Conservation (phyloP, 2,329 filamentous ascomycete species). For the Cladobotryum protrusum region DNA sequence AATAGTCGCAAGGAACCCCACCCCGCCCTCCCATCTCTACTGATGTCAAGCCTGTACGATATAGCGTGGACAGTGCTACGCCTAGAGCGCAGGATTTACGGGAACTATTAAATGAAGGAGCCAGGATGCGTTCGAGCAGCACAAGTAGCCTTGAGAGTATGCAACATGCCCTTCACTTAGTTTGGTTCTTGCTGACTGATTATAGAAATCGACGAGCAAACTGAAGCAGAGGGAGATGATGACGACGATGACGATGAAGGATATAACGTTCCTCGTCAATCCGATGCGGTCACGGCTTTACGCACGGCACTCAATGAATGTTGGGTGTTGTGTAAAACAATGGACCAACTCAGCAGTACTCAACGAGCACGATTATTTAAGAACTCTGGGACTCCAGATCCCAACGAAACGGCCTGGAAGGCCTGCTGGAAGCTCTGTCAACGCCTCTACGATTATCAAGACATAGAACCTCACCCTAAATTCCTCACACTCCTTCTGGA, state of each 20-base stretch:
- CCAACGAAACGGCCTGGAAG: conserved; percentile 85
- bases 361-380: conserved; percentile 75
- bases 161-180: conserved; percentile 17
- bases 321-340: conserved; percentile 89
- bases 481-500: conserved; percentile 73
- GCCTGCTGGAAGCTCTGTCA: conserved; percentile 92
- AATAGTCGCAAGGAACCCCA: conserved; percentile 25
- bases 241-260: conserved; percentile 41
- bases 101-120: conserved; percentile 57
- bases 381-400: conserved; percentile 65
- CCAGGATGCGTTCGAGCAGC: conserved; percentile 56
- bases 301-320: conserved; percentile 76
- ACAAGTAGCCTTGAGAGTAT: conserved; percentile 73
- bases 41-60: conserved; percentile 59
- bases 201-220: conserved; percentile 52
- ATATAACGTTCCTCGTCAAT: conserved; percentile 1
- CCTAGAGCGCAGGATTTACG: conserved; percentile 78
- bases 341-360: conserved; percentile 77
- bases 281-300: conserved; percentile 61
- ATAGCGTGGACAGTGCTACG: conserved; percentile 64
- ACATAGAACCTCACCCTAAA: conserved; percentile 60
- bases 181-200: conserved; percentile 11
- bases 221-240: conserved; percentile 47
- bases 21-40: conserved; percentile 70
- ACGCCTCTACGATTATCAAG: conserved; percentile 74